These are phyloP conservation scores for Phytophthora brassicae DNA, from an alignment of 352 stramenopile species.

Conservation along the genomic window DNA sequence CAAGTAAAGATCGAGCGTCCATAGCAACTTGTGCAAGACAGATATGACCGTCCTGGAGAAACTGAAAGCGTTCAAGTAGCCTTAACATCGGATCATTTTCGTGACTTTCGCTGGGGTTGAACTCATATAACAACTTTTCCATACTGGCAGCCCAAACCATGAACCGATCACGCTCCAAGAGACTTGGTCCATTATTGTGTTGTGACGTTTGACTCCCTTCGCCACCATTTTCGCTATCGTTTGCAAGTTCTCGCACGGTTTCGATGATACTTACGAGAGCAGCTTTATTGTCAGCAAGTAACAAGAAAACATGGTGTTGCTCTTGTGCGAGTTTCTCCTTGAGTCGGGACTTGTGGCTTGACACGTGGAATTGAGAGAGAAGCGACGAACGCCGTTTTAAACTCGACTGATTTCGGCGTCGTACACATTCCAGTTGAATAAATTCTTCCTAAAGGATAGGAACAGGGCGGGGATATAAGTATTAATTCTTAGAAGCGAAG, in stretches of 20 bases:
- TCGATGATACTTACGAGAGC: slow-evolving; percentile 45
- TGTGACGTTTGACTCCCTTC: slow-evolving; percentile 5
- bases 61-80: slow-evolving; percentile 54
- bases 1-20: slow-evolving; percentile 48
- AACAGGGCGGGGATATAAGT: not conserved
- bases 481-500: not conserved
- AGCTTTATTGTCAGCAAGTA: slow-evolving; percentile 50
- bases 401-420: slow-evolving; percentile 46
- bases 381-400: slow-evolving; percentile 48
- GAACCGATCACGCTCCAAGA: slow-evolving; percentile 59
- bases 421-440: slow-evolving; percentile 57
- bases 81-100: slow-evolving; percentile 46
- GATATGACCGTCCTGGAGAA: slow-evolving; percentile 55
- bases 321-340: slow-evolving; percentile 50
- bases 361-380: slow-evolving; percentile 49
- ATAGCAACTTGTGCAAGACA: slow-evolving; percentile 57
- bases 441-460: slow-evolving; percentile 46
- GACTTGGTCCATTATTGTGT: slow-evolving; percentile 29
- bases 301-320: slow-evolving; percentile 52
- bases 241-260: slow-evolving; percentile 41
- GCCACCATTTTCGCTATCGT: slow-evolving; percentile 7
- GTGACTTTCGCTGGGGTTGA: slow-evolving; percentile 50
- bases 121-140: slow-evolving; percentile 42
- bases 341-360: slow-evolving; percentile 35
- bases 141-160: slow-evolving; percentile 41